Base-by-base conservation (phyloP, 306 rosid species). In the Cucurbita ficifolia region DNA sequence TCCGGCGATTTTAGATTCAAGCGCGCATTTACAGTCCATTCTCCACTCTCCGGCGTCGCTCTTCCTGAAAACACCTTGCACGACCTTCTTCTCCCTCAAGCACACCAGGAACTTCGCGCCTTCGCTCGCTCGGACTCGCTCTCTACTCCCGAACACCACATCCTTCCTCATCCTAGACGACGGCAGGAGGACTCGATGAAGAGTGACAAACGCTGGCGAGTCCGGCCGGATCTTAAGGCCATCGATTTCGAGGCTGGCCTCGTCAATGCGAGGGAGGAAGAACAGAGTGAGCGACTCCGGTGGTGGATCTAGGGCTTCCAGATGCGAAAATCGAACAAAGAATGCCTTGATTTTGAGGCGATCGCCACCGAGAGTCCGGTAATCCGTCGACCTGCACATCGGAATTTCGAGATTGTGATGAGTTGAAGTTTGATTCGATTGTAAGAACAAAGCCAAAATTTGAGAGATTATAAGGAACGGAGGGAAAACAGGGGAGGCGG, bases 341-440 rank as follows among this genome's bases (percentile, higher is more conserved):
- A 85, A 75, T 0, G 79, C 64, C 36, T 59, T 81, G 56, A 81
- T 74, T 54, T 77, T 75, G 19, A 78, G 46, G 0, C 74, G 79
- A 42, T 78, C 78, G 3, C 72, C 18, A 54, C 17, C 48, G 53
- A 10, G 35, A 33, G 75, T 77, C 29, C 77, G 72, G 39, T 63
- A 77, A 56, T 82, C 83, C 14, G 85, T 76, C 7, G 89, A 78
- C 69, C 82, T 81, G 49, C 89, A 85, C 89, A 85, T 85, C 0
- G 57, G 17, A 29, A 45, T 3, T 1, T 9, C 1, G 61, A 55
- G 61, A 55, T 19, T 22, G 55, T 51, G 18, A 4, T 33, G 67
- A 12, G 0, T 33, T 33, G 45, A 29, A 13, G 13, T 0, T 58
- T 58, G 18, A 58, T 5, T 29, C 33, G 43, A 36, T 8, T 11